These are phyloP conservation scores for Eutrema heterophyllum DNA, from an alignment of 345 rosid genomes.

Conservation along the genomic window DNA sequence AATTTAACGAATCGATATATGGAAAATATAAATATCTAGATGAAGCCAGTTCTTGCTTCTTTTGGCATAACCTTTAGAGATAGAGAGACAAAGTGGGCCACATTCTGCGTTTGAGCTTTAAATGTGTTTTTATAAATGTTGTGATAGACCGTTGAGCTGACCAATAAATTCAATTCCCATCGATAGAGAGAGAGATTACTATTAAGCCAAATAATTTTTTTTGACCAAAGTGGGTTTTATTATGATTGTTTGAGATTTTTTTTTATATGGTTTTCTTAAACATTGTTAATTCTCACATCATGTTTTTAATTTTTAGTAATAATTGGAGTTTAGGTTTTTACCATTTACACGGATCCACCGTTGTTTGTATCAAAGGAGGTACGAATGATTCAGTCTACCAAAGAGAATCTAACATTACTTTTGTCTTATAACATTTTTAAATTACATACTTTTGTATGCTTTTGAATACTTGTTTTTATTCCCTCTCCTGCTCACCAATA, in stretches of 20 bases:
- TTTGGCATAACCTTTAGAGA: neutral
- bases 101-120: neutral
- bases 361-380: neutral
- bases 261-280: neutral
- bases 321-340: neutral
- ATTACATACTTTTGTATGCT: neutral
- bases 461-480: neutral
- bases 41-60: neutral
- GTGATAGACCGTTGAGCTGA: conserved; percentile 26
- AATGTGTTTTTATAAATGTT: conserved; percentile 20
- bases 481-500: neutral
- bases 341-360: conserved; percentile 10
- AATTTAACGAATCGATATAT: neutral
- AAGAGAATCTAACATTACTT: neutral
- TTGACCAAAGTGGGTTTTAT: neutral
- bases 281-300: neutral
- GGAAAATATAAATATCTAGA: neutral
- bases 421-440: neutral
- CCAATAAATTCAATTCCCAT: conserved; percentile 22
- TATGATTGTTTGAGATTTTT: neutral
- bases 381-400: conserved; percentile 14
- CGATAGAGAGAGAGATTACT: neutral
- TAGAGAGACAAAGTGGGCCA: neutral
- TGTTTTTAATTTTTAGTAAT: neutral
- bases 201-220: neutral